Percentiles rank a stretch among this genome's conserved stretches.
These are phyloP conservation scores for Juncus effusus DNA, from an alignment of 176 grass and related monocot species.

Conservation along the genomic window DNA sequence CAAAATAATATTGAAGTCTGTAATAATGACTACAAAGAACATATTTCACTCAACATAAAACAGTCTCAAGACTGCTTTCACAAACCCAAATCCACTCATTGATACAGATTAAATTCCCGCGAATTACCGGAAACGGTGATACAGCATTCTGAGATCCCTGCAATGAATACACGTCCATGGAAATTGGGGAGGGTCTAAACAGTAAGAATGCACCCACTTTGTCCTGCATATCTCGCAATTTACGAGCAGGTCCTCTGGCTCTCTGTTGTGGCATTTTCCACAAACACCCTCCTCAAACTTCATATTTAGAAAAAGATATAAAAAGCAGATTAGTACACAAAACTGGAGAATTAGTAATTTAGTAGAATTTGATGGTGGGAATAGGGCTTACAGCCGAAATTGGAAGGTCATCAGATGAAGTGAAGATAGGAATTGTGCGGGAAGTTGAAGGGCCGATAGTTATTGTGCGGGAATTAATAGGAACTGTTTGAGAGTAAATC, in stretches of 20 bases:
- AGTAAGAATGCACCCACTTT: slow-evolving; percentile 77
- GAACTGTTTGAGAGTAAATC: slow-evolving; percentile 87
- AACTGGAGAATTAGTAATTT: neutral
- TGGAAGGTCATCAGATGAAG: slow-evolving; percentile 5
- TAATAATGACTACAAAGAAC: no score
- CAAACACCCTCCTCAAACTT: slow-evolving; percentile 47
- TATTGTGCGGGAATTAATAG: slow-evolving; percentile 22
- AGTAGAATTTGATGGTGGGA: slow-evolving; percentile 1
- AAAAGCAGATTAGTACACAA: slow-evolving; percentile 15
- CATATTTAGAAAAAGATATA: neutral
- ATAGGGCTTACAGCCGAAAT: slow-evolving; percentile 34
- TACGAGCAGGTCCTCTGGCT: slow-evolving; percentile 67
- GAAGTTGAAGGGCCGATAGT: slow-evolving; percentile 34
- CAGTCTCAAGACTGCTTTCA: no score
- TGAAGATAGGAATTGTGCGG: slow-evolving; percentile 25
- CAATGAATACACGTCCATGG: slow-evolving; percentile 78
- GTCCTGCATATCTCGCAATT: slow-evolving; percentile 62
- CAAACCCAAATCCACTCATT: no score
- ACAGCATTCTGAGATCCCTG: slow-evolving; percentile 53
- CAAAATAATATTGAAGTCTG: no score
- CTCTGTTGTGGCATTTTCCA: slow-evolving; percentile 50
- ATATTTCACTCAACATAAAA: no score
- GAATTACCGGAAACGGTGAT: slow-evolving; percentile 50
- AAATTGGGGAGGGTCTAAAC: slow-evolving; percentile 62
- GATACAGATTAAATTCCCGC: neutral